phyloP scores from a whole-genome alignment of 805 yeast genomes.

The Wickerhamiella hasegawae region DNA sequence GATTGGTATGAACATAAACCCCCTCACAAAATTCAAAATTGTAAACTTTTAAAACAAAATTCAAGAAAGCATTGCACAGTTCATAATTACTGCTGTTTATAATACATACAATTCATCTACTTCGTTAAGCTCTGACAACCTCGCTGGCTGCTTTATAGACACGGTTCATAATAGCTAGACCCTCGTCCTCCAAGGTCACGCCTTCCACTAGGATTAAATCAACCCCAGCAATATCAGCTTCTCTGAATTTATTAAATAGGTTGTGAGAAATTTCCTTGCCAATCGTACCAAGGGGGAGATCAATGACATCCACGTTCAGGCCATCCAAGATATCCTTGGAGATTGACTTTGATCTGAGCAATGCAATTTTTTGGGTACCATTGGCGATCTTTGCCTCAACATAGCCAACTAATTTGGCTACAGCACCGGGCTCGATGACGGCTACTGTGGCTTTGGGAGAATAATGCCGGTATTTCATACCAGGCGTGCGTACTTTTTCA shows the following conservation, averaged over 20 bases:
- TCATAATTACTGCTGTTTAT: too few relatives aligned
- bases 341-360: conserved; percentile 2
- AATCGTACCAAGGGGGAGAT: conserved; percentile 26
- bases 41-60: too few relatives aligned
- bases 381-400: conserved; percentile 12
- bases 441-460: conserved; percentile 79
- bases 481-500: conserved; percentile 76
- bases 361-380: conserved; percentile 3
- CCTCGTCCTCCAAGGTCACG: conserved; percentile 57
- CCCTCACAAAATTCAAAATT: too few relatives aligned
- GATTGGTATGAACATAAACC: not conserved
- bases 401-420: conserved; percentile 15
- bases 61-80: too few relatives aligned
- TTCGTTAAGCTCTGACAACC: too few relatives aligned
- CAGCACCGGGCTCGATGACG: conserved; percentile 37
- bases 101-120: too few relatives aligned
- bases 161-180: conserved; percentile 90
- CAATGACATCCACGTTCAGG: conserved; percentile 11
- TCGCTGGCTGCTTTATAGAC: conserved; percentile 58
- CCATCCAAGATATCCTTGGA: not conserved
- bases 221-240: conserved; percentile 53
- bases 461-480: conserved; percentile 94
- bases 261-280: conserved; percentile 57
- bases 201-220: conserved; percentile 76
- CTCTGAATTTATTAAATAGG: conserved; percentile 56